Percentiles rank a stretch among this genome's conserved stretches.
Evolutionary conservation across 2,329 filamentous ascomycete genomes (phyloP).

Genomic region (Bisporella sp.): DNA sequence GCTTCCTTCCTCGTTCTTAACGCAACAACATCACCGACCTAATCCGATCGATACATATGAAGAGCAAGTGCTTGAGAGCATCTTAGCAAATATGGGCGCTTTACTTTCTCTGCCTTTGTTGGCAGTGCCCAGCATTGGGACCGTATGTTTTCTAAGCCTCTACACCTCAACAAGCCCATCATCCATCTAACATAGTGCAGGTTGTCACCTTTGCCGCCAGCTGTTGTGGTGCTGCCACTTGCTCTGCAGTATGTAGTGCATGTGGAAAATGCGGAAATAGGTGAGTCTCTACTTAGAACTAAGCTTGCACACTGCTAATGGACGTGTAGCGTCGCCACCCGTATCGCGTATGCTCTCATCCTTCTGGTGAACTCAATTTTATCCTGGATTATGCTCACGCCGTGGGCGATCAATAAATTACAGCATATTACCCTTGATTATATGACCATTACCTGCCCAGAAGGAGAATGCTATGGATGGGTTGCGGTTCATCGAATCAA

Average conservation of each 20-base stretch:
- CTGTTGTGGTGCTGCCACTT: constrained; percentile 94
- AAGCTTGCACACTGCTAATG: neutral
- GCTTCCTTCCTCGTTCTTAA: too few species aligned
- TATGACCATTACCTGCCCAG: constrained; percentile 88
- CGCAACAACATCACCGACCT: too few species aligned
- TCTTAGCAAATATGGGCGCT: constrained; percentile 64
- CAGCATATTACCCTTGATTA: constrained; percentile 90
- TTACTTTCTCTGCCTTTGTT: constrained; percentile 84
- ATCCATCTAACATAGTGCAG: constrained; percentile 35
- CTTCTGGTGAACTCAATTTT: constrained; percentile 94
- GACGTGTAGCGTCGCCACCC: constrained; percentile 72
- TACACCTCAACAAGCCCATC: neutral
- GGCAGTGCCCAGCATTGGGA: constrained; percentile 77
- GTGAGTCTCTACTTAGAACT: constrained; percentile 35
- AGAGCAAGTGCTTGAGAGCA: too few species aligned
- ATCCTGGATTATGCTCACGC: constrained; percentile 98
- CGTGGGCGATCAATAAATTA: constrained; percentile 95
- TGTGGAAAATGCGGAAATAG: constrained; percentile 97
- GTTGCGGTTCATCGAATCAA: constrained; percentile 96
- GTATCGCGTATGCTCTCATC: constrained; percentile 92
- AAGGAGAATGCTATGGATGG: constrained; percentile 89
- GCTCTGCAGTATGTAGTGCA: constrained; percentile 89
- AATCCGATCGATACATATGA: too few species aligned
- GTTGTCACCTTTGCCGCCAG: constrained; percentile 73
- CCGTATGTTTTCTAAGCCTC: constrained; percentile 53